Conservation (phyloP, 495 filamentous ascomycete species). For the Xylona heveae region DNA sequence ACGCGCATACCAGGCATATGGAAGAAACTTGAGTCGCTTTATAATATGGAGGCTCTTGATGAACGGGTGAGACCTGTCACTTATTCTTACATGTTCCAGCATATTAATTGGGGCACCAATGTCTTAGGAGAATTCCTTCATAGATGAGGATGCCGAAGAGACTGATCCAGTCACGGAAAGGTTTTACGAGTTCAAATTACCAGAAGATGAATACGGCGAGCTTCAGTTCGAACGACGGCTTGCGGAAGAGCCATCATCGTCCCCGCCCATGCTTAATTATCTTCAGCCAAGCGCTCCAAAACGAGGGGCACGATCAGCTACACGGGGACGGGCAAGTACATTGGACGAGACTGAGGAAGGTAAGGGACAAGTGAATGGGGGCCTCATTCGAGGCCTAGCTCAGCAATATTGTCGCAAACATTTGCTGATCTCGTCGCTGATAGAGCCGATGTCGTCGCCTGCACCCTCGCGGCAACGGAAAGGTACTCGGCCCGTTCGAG, state of each 20-base stretch:
- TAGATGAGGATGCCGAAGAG: conserved; percentile 33
- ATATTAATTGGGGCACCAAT: not conserved
- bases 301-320: not conserved
- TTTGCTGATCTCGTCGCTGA: too few species aligned
- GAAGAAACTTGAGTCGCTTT: conserved; percentile 64
- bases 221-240: conserved; percentile 47
- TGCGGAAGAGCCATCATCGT: conserved; percentile 33
- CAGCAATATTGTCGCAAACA: not conserved
- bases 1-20: conserved; percentile 81
- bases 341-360: conserved; percentile 6
- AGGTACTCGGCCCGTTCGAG: conserved; percentile 16
- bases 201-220: conserved; percentile 53
- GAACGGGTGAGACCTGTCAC: conserved; percentile 38
- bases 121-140: conserved; percentile 25
- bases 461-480: conserved; percentile 15
- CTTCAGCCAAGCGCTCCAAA: conserved; percentile 5
- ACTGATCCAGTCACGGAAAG: conserved; percentile 28
- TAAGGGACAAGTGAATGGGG: conserved; percentile 7
- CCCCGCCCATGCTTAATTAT: conserved; percentile 24
- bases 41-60: conserved; percentile 75
- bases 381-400: conserved; percentile 6
- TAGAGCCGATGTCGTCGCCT: conserved; percentile 15
- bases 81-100: conserved; percentile 4
- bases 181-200: conserved; percentile 55
- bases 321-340: not conserved